Base-by-base conservation (phyloP, 768 basidiomycete species). In the Leccinum subtestaceum region DNA sequence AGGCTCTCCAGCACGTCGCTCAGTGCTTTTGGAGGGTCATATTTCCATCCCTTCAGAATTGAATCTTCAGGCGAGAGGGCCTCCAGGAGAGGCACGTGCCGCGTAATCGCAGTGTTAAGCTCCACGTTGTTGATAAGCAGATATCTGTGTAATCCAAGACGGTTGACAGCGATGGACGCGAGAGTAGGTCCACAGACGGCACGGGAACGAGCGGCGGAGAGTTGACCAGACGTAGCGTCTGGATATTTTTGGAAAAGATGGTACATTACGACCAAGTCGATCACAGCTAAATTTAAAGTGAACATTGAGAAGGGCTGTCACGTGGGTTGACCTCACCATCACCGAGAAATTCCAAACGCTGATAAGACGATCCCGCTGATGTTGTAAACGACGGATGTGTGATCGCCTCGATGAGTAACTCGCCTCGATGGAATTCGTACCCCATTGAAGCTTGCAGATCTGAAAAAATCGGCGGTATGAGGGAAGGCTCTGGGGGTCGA, bases 1-100 rank as follows among this genome's bases (percentile, higher is more conserved):
- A 95, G 74, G 55, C 92, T 89, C 73, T 96, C 94, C 55, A 95
- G 79, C 4, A 93, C 82, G 67, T 96, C 94, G 57, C 89, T 88
- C 32, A 93, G 74, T 6, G 83, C 87, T 72, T 96, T 96, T 0
- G 94, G 93, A 9, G 93, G 91, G 65, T 93, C 88, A 61, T 86
- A 88, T 64, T 84, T 83, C 93, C 92, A 95, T 6, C 88, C 85
- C 36, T 81, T 78, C 12, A 80, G 70, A 48, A 93, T 81, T 19
- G 91, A 84, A 50, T 89, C 84, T 51, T 81, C 79, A 0, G 77
- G 80, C 0, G 85, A 76, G 48, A 85, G 76, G 1, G 75, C 71
- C 63, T 82, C 76, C 1, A 94, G 78, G 23, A 86, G 67, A 1
- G 86, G 85, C 3, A 84, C 82, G 47, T 86, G 86, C 21, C 79